Conservation (phyloP, 2,329 filamentous ascomycete genomes). For the Fusarium mangiferae region DNA sequence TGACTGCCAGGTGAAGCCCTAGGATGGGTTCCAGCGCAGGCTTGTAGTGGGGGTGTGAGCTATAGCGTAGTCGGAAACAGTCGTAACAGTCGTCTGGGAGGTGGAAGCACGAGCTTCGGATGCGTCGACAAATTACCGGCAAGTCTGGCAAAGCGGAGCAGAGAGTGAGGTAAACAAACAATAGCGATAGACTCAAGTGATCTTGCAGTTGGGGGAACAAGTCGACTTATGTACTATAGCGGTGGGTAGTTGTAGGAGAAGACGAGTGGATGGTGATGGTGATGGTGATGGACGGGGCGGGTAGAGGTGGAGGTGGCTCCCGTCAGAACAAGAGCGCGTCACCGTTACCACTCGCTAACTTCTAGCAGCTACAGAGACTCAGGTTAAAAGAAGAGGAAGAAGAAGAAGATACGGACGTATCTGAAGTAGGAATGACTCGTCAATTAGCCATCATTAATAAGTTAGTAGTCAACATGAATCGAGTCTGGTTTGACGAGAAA, state of each 20-base stretch:
- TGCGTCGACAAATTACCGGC: slow-evolving; percentile 2
- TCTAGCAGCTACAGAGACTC: background rate
- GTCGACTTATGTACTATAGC: slow-evolving; percentile 22
- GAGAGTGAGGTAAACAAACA: background rate
- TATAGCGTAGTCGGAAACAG: slow-evolving; percentile 21
- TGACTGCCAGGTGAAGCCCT: slow-evolving; percentile 20
- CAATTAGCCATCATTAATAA: slow-evolving; percentile 1
- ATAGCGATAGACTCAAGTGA: slow-evolving; percentile 7
- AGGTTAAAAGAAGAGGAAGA: background rate
- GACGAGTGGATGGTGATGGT: slow-evolving; percentile 31
- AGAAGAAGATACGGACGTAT: background rate
- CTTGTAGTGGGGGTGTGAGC: slow-evolving; percentile 26
- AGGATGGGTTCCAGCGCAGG: slow-evolving; percentile 19
- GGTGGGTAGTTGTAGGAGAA: slow-evolving; percentile 13
- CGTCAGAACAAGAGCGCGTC: slow-evolving; percentile 29
- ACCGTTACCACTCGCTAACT: slow-evolving; percentile 41
- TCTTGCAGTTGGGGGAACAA: slow-evolving; percentile 26
- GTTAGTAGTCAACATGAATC: background rate
- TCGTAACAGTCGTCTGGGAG: slow-evolving; percentile 22
- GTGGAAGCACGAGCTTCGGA: slow-evolving; percentile 30
- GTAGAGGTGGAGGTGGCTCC: slow-evolving; percentile 42
- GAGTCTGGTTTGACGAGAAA: slow-evolving; percentile 31
- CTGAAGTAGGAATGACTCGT: background rate
- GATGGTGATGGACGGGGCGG: slow-evolving; percentile 35
- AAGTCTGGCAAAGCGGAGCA: background rate